Percentiles rank a stretch among this genome's conserved stretches.
Evolutionary conservation across 345 rosid species (phyloP).

Genomic region (Euphorbia pulcherrima): DNA sequence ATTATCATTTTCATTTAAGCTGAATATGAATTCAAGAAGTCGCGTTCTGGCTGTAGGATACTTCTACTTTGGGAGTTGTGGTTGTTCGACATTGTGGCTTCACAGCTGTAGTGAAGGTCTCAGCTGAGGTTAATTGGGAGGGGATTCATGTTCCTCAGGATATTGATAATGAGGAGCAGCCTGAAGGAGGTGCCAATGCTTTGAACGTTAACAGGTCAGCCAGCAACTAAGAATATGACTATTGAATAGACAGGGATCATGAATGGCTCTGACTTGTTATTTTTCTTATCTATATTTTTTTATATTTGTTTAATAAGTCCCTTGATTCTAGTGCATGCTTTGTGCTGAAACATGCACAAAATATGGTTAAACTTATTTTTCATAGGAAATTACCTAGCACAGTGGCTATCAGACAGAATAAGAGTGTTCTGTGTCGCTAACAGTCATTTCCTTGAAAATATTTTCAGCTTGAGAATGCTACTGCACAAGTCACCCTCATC

Average conservation of each 20-base stretch:
- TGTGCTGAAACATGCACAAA: neutral
- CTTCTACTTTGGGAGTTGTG: slow-evolving; percentile 32
- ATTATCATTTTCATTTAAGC: slow-evolving; percentile 21
- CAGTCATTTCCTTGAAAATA: slow-evolving; percentile 10
- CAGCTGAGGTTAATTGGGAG: slow-evolving; percentile 27
- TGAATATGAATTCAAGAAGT: slow-evolving; percentile 29
- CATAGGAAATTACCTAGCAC: neutral
- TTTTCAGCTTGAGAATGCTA: slow-evolving; percentile 28
- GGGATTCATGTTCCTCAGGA: slow-evolving; percentile 27
- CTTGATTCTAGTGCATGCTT: neutral
- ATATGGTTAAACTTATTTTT: neutral
- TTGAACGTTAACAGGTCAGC: slow-evolving; percentile 36
- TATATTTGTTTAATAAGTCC: neutral
- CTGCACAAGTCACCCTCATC: slow-evolving; percentile 25
- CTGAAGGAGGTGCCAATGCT: slow-evolving; percentile 36
- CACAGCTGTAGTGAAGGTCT: slow-evolving; percentile 32
- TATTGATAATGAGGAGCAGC: slow-evolving; percentile 29
- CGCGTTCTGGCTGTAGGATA: slow-evolving; percentile 32
- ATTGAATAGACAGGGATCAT: slow-evolving; percentile 10
- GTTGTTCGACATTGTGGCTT: slow-evolving; percentile 33
- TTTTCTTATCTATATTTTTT: neutral
- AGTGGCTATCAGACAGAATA: neutral
- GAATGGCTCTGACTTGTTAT: neutral
- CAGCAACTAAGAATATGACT: slow-evolving; percentile 5
- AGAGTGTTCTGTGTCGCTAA: slow-evolving; percentile 13